Evolutionary conservation across 1,284 basidiomycete species (phyloP).

Genomic region (Filobasidium uniguttulatum): DNA sequence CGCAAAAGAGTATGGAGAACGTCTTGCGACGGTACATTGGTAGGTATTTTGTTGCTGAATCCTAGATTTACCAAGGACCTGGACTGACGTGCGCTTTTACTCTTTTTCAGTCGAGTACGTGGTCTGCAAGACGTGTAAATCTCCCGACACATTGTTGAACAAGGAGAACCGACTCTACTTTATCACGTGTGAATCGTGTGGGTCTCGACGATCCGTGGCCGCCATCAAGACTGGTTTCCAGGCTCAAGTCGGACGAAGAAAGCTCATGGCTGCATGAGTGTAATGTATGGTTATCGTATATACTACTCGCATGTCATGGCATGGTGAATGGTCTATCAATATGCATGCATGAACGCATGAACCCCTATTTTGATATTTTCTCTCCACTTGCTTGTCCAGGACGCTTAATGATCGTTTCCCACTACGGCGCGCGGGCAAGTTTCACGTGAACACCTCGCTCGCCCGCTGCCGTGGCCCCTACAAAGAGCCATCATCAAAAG

Average conservation of each 20-base stretch:
- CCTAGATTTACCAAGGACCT: conserved; percentile 4
- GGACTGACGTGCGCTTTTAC: not conserved
- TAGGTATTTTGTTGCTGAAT: conserved; percentile 36
- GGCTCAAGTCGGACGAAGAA: conserved; percentile 70
- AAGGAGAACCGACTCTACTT: conserved; percentile 99
- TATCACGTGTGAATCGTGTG: conserved; percentile 92
- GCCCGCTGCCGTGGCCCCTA: no score
- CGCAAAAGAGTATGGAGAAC: conserved; percentile 97
- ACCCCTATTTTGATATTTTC: no score
- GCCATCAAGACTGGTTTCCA: conserved; percentile 98
- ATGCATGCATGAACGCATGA: no score
- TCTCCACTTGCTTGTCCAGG: no score
- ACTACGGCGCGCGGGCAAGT: no score
- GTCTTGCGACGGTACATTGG: conserved; percentile 92
- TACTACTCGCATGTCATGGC: conserved; percentile 2
- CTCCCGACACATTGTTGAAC: conserved; percentile 84
- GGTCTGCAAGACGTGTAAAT: conserved; percentile 99
- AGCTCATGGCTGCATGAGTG: conserved; percentile 3
- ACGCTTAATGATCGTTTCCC: no score
- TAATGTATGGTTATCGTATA: not conserved
- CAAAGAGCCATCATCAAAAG: no score
- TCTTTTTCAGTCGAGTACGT: conserved; percentile 76
- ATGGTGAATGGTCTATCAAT: no score
- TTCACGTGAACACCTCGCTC: no score
- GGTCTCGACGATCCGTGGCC: conserved; percentile 80